phyloP scores from a whole-genome alignment of 495 filamentous ascomycete genomes.

The Daldinia decipiens region DNA sequence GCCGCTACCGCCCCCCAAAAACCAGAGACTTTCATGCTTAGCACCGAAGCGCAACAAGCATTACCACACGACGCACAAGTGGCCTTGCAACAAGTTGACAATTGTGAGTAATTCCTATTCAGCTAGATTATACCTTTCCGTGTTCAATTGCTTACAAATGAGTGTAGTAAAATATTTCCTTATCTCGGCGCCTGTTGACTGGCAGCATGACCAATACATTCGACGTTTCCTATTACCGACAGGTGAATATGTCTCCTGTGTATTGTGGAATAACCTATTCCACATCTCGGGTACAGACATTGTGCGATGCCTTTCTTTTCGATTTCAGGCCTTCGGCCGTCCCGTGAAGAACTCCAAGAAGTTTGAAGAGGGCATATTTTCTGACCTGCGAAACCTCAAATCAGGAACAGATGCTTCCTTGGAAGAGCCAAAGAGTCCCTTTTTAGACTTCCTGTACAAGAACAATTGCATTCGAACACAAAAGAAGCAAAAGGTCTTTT shows the following conservation, averaged over 20 bases:
- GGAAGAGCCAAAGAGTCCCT: conserved; percentile 97
- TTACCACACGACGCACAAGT: conserved; percentile 97
- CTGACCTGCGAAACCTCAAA: conserved; percentile 96
- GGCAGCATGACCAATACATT: conserved; percentile 96
- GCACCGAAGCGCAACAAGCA: conserved; percentile 93
- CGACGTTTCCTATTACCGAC: conserved; percentile 94
- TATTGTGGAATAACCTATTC: conserved; percentile 98
- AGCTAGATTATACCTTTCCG: background rate
- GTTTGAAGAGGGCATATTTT: conserved; percentile 99
- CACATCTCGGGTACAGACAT: conserved; percentile 99
- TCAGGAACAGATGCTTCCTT: conserved; percentile 98
- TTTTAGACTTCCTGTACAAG: conserved; percentile 99
- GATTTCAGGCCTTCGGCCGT: conserved; percentile 97
- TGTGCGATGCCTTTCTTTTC: conserved; percentile 95
- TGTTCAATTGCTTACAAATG: conserved; percentile 36
- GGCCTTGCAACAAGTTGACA: conserved; percentile 97
- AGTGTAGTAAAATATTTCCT: conserved; percentile 97
- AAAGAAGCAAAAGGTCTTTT: conserved; percentile 99
- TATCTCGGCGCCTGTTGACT: conserved; percentile 97
- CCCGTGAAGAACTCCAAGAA: conserved; percentile 99
- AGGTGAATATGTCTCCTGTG: conserved; percentile 98
- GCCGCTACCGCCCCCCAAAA: conserved; percentile 70
- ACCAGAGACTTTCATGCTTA: conserved; percentile 98
- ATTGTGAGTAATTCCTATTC: conserved; percentile 72
- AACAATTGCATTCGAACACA: conserved; percentile 99